Evolutionary conservation across 805 yeast genomes (phyloP).

Genomic region (Spathaspora girioi): DNA sequence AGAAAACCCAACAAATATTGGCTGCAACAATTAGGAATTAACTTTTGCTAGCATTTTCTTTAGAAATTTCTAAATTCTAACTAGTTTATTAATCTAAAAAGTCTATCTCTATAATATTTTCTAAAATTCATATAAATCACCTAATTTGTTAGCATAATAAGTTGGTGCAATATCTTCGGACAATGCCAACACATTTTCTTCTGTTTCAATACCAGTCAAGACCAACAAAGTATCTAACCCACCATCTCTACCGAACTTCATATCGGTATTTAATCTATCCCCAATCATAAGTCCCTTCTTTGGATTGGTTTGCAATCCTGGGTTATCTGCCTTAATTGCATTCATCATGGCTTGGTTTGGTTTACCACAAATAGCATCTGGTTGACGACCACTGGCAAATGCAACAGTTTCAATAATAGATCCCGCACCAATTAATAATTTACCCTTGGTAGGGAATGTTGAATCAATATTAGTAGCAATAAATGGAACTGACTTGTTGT

Average conservation of each 20-base stretch:
- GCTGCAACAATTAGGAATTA: background rate
- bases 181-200: conserved; percentile 48
- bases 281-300: conserved; percentile 85
- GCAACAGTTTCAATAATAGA: conserved; percentile 77
- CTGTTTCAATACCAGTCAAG: conserved; percentile 86
- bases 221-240: conserved; percentile 86
- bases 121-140: conserved; percentile 63
- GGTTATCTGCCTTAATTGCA: conserved; percentile 68
- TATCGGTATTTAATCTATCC: conserved; percentile 92
- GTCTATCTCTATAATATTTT: background rate
- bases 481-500: conserved; percentile 57
- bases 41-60: background rate
- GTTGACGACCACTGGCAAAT: conserved; percentile 73
- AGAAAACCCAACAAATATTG: no score
- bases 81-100: background rate
- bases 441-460: conserved; percentile 87
- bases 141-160: conserved; percentile 64
- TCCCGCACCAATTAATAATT: conserved; percentile 92
- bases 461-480: conserved; percentile 94
- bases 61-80: background rate
- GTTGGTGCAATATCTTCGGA: conserved; percentile 52
- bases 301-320: conserved; percentile 45
- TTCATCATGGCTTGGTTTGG: conserved; percentile 90
- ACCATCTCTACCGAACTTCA: conserved; percentile 85
- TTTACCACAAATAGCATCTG: conserved; percentile 84